Conservation (phyloP, 352 stramenopile species). For the Phytophthora quininea region DNA sequence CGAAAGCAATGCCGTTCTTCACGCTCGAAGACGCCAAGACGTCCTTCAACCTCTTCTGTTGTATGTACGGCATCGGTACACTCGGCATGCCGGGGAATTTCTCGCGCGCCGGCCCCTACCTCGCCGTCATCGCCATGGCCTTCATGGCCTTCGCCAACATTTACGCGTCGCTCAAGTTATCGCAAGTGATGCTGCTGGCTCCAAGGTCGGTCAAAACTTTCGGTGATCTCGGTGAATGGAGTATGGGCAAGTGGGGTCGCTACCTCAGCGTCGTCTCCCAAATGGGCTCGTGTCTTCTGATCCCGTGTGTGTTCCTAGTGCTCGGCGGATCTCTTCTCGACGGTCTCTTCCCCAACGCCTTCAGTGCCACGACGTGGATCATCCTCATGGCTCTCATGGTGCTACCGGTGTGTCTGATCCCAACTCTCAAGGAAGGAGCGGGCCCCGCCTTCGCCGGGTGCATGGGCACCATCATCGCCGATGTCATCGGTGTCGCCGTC, state of each 20-base stretch:
- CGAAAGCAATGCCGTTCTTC: conserved; percentile 32
- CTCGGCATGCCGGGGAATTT: conserved; percentile 65
- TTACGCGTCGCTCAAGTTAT: conserved; percentile 52
- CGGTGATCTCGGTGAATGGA: conserved; percentile 57
- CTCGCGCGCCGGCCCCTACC: conserved; percentile 39
- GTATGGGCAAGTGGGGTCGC: conserved; percentile 42
- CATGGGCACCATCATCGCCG: conserved; percentile 54
- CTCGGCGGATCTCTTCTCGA: conserved; percentile 51
- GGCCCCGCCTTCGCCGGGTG: conserved; percentile 44
- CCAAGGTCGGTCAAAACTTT: conserved; percentile 53
- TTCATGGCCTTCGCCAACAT: conserved; percentile 66
- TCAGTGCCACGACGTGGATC: conserved; percentile 50
- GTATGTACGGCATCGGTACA: conserved; percentile 58
- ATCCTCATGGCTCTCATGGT: conserved; percentile 57
- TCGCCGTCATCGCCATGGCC: conserved; percentile 43
- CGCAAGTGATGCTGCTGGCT: conserved; percentile 56
- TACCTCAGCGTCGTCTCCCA: conserved; percentile 40
- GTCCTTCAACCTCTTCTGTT: conserved; percentile 54
- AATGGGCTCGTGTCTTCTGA: conserved; percentile 46
- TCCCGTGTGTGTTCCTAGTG: conserved; percentile 51
- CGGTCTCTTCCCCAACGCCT: conserved; percentile 39
- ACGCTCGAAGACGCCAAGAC: conserved; percentile 52
- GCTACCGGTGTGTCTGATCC: conserved; percentile 47
- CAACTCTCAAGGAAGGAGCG: conserved; percentile 53
- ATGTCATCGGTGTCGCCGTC: conserved; percentile 47